Base-by-base conservation (phyloP, 2,329 filamentous ascomycete species). In the Exophiala viscosa region DNA sequence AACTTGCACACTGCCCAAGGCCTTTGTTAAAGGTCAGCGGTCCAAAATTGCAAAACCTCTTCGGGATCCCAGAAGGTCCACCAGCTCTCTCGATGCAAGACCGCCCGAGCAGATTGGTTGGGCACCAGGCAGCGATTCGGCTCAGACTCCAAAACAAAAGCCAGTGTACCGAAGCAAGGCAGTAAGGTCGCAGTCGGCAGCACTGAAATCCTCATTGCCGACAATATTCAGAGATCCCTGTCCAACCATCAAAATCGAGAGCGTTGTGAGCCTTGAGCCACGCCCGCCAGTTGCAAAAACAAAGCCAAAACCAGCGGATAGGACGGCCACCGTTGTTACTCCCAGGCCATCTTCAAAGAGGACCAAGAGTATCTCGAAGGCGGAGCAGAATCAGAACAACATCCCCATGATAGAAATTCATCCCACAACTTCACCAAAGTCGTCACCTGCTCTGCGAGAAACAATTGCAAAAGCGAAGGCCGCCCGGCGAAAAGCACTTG, bases 381-480 rank as follows among this genome's bases (percentile, higher is more conserved):
- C 9, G 20, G 40, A 42, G 20, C 40, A 31, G 40, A 13, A 42
- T n/a, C 40, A 13, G n/a, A n/a, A 42, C 28, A 11, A 9, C 40
- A n/a, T 20, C 8, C 20, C 13, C 8, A 23, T n/a, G n/a, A 18
- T 33, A 40, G 52, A 54, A 17, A 11, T 50, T 1, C 31, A 32
- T 10, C 18, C 47, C 15, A 45, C 52, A 10, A 79, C 74, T 52
- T 68, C 69, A 1, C 70, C 74, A 5, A 93, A 88, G 62, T 90
- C 90, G 0, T 96, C 92, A 0, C 76, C 81, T 13, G 85, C 90
- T 0, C 73, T 99, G 11, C 83, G 93, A 32, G 90, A 96, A 46
- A 91, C 93, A 48, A 96, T 97, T 58, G 90, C 91, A 34, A 92
- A 91, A 63, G 92, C 93, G 1, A 95, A 92, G 57, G 84, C 81